phyloP scores from a whole-genome alignment of 345 rosid genomes.

The Eucalyptus paniculata region DNA sequence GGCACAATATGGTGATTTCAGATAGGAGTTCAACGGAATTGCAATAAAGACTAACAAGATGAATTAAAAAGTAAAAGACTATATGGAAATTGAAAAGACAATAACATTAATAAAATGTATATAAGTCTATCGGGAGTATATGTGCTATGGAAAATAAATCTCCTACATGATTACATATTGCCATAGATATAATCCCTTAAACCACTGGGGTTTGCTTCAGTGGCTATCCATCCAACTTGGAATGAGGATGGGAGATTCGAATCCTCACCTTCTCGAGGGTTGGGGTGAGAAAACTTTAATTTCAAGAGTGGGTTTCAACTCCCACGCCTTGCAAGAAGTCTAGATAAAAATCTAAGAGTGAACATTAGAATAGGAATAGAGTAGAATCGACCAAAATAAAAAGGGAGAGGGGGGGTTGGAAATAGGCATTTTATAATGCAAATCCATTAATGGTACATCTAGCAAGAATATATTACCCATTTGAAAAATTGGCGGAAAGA shows the following conservation, averaged over 20 bases:
- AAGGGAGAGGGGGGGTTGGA: accelerated
- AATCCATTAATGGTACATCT: neutral
- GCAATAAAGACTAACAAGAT: neutral
- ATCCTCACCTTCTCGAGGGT: accelerated
- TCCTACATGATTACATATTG: neutral
- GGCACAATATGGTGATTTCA: neutral
- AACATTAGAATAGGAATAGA: too few species aligned
- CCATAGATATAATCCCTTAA: neutral
- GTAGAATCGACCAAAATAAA: accelerated
- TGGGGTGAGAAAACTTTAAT: accelerated
- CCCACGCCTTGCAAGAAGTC: accelerated
- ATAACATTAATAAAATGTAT: neutral
- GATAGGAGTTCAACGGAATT: neutral
- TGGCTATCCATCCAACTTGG: accelerated
- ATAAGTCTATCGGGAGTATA: neutral
- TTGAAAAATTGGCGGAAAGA: too few species aligned
- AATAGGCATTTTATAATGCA: neutral
- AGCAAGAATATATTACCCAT: neutral
- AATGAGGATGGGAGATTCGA: accelerated
- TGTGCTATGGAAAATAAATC: neutral
- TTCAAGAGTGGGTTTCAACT: too few species aligned
- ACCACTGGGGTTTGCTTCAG: accelerated
- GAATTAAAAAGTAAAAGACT: neutral
- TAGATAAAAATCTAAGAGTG: accelerated
- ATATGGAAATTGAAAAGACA: neutral